Percentiles rank a stretch among this genome's conserved stretches.
Conservation (phyloP, 306 rosid genomes). For the Cucurbita argyrosperma region DNA sequence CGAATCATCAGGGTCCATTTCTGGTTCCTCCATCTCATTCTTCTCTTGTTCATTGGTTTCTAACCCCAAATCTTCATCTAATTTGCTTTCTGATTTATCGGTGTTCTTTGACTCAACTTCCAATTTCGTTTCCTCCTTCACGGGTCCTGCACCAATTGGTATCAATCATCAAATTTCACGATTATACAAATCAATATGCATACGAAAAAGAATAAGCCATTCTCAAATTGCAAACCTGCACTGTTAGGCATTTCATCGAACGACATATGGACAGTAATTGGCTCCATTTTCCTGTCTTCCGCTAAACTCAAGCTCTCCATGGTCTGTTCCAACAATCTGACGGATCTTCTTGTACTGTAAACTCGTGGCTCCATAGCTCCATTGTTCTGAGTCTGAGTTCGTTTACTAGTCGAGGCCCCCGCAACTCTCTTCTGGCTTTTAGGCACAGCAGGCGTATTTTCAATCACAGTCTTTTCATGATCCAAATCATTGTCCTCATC, state of each 20-base stretch:
- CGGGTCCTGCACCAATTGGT: background rate
- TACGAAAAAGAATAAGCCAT: background rate
- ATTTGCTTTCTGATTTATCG: constrained; percentile 13
- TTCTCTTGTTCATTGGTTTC: background rate
- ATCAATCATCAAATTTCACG: background rate
- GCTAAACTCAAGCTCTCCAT: constrained; percentile 33
- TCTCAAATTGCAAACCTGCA: constrained; percentile 2
- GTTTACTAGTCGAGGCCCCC: constrained; percentile 15
- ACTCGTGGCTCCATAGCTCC: constrained; percentile 18
- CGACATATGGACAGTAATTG: constrained; percentile 16
- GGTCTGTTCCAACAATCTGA: constrained; percentile 44
- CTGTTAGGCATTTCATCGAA: constrained; percentile 22
- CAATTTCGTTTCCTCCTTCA: background rate
- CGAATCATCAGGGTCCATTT: background rate
- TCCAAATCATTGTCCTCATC: constrained; percentile 3
- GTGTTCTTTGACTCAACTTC: constrained; percentile 13
- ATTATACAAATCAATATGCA: background rate
- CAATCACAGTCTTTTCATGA: constrained; percentile 14
- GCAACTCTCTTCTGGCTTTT: constrained; percentile 22
- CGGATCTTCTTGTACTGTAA: constrained; percentile 57
- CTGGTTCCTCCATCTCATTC: background rate
- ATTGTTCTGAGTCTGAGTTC: constrained; percentile 8
- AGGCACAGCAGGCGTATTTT: constrained; percentile 35
- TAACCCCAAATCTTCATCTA: background rate
- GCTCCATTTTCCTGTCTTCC: constrained; percentile 15